Percentiles rank a stretch among this genome's conserved stretches.
Conservation (phyloP, 768 basidiomycete species). For the Asterophora parasitica region DNA sequence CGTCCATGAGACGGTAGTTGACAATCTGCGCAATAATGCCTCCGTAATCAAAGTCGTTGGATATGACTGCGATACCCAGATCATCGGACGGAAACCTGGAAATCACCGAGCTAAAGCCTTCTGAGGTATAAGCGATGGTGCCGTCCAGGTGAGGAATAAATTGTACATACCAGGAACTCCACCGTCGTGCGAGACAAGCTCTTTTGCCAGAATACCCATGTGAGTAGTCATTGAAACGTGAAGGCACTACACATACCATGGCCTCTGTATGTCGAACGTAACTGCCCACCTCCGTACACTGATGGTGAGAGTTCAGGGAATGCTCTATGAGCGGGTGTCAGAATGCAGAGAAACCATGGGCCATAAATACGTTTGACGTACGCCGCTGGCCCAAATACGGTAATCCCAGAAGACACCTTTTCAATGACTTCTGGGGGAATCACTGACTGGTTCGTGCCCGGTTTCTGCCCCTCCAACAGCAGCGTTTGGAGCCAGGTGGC, state of each 20-base stretch:
- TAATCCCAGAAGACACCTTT: conserved; percentile 15
- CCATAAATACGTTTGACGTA: conserved; percentile 1
- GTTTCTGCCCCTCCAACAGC: conserved; percentile 11
- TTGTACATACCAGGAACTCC: conserved; percentile 9
- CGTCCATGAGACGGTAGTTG: conserved; percentile 19
- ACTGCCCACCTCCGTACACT: conserved; percentile 23
- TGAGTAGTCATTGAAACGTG: not conserved
- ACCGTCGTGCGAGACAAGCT: conserved; percentile 14
- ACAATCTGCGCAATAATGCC: conserved; percentile 10
- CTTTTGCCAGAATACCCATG: conserved; percentile 3
- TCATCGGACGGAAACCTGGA: conserved; percentile 17
- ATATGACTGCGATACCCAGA: conserved; percentile 18
- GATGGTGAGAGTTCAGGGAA: conserved; percentile 18
- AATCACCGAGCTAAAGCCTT: conserved; percentile 17
- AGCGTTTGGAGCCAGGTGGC: conserved; percentile 20
- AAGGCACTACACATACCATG: conserved; percentile 7
- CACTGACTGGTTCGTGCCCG: conserved; percentile 8
- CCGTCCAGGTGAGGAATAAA: not conserved
- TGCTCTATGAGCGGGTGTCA: not conserved
- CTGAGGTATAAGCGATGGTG: not conserved
- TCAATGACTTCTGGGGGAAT: conserved; percentile 17
- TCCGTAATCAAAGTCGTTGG: conserved; percentile 19
- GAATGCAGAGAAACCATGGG: no score
- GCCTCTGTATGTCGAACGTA: conserved; percentile 16
- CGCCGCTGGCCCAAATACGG: conserved; percentile 13